Evolutionary conservation across 352 stramenopile species (phyloP).

Genomic region (Phytophthora pini): DNA sequence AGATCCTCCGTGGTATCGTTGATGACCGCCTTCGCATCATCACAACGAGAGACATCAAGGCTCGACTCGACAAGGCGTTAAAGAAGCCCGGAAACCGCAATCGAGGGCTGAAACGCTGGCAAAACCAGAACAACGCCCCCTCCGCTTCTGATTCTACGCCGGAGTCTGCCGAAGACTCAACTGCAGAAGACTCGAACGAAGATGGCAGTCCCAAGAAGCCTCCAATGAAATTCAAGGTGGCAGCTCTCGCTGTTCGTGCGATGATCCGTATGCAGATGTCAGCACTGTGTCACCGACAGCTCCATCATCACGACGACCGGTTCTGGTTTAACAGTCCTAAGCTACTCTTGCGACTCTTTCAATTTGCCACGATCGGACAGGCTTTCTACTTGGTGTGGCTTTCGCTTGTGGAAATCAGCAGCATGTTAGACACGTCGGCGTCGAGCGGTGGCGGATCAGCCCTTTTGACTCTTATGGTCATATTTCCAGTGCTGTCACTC

Average conservation of each 20-base stretch:
- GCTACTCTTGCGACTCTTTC: constrained; percentile 79
- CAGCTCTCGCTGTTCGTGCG: constrained; percentile 67
- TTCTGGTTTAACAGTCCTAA: constrained; percentile 86
- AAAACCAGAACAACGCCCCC: neutral
- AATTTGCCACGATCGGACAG: constrained; percentile 88
- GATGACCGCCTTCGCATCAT: constrained; percentile 82
- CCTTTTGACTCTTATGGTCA: constrained; percentile 69
- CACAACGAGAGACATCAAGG: constrained; percentile 68
- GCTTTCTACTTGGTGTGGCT: constrained; percentile 90
- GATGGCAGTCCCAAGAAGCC: constrained; percentile 26
- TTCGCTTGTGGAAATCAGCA: constrained; percentile 72
- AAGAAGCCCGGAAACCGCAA: constrained; percentile 14
- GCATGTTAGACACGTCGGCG: constrained; percentile 32
- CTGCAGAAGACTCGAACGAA: constrained; percentile 22
- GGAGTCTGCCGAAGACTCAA: constrained; percentile 22
- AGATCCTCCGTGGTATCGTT: constrained; percentile 83
- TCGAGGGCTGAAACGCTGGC: constrained; percentile 6
- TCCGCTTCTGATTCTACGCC: constrained; percentile 17
- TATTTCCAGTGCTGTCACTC: constrained; percentile 67
- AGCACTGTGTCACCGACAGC: constrained; percentile 81
- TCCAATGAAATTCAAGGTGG: constrained; percentile 54
- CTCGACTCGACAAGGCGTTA: constrained; percentile 37
- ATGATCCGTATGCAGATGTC: constrained; percentile 90
- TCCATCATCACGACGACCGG: constrained; percentile 81
- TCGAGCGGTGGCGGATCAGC: constrained; percentile 20